phyloP scores from a whole-genome alignment of 495 filamentous ascomycete species.

The Penicillium antarcticum region DNA sequence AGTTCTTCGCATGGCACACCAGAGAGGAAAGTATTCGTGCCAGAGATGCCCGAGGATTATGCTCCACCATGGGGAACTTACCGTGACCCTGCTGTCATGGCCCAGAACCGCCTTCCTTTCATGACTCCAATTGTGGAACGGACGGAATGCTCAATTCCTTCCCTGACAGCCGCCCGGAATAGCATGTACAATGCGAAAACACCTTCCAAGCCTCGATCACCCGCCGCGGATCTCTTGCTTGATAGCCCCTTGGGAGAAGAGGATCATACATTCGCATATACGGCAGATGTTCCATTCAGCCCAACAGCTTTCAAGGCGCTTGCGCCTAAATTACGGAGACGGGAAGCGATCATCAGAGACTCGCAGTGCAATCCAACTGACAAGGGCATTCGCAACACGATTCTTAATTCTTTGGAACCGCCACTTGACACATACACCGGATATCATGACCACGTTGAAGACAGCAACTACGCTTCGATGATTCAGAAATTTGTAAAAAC shows the following conservation, averaged over 20 bases:
- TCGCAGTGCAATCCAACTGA: constrained; percentile 84
- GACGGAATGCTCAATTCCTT: constrained; percentile 79
- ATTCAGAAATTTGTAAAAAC: constrained; percentile 77
- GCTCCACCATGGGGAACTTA: constrained; percentile 70
- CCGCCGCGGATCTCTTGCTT: constrained; percentile 29
- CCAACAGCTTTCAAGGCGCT: constrained; percentile 48
- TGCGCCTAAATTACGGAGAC: constrained; percentile 19
- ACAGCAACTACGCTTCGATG: constrained; percentile 61
- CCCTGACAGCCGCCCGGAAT: constrained; percentile 54
- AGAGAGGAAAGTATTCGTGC: constrained; percentile 51
- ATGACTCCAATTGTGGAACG: constrained; percentile 98
- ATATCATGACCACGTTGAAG: constrained; percentile 65
- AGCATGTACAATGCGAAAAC: constrained; percentile 67
- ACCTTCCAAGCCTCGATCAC: constrained; percentile 55
- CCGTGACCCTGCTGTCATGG: constrained; percentile 68
- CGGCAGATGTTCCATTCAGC: constrained; percentile 36
- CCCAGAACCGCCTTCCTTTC: constrained; percentile 87
- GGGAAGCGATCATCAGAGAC: constrained; percentile 73
- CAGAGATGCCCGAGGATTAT: constrained; percentile 81
- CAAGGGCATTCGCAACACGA: constrained; percentile 64
- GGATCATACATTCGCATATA: constrained; percentile 31
- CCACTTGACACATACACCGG: constrained; percentile 70
- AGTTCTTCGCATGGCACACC: constrained; percentile 21
- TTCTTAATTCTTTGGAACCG: constrained; percentile 68
- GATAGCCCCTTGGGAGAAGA: constrained; percentile 30